Evolutionary conservation across 306 rosid genomes (phyloP), one percentile per base, ranked within the genome.

Genomic region (Quercus mongolica): DNA sequence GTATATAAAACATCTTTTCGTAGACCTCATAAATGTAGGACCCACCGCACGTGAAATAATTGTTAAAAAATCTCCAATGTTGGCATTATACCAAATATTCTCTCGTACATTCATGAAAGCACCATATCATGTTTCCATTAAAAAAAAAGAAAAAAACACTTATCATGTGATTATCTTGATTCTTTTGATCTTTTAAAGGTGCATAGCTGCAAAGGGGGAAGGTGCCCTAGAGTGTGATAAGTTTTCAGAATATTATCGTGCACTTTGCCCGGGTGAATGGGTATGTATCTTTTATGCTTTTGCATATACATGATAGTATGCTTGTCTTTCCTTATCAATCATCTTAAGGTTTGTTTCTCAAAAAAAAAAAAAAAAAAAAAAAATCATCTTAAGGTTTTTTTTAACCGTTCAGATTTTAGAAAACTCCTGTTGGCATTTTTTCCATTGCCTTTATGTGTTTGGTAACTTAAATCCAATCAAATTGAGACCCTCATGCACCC

Each of bases 221-320:
- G 96, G 71, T 46, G 94, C 98, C 61, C 87, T 91, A 2, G 99
- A 95, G 83, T 95, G 99, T 20, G 97, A 91, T 4, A 95, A 85
- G 87, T 95, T 95, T 77, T 87, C 93, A 0, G 93, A 91, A 79
- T 95, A 84, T 80, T 95, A 93, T 78, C 96, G 97, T 8, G 73
- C 99, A 81, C 98, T 95, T 78, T 95, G 99, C 90, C 99, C 99
- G 65, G 97, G 93, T 62, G 99, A 95, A 93, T 95, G 97, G 99
- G 99, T 95, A 91, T 77, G 92, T 77, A 52, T 80, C 75, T 83
- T 74, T 17, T 61, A 7, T 82, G 8, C 1, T 70, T 54, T 52
- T 62, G 79, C 71, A 69, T 68, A 11, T 68, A 21, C 21, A 21
- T 21, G 21, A 21, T 21, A 21, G 21, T 26, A 26, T 81, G 31